A percentile compares a stretch with the other conserved stretches of the same genome.
These are phyloP conservation scores for Amaranthus palmeri DNA, from an alignment of 148 eudicot species.

Conservation along the genomic window DNA sequence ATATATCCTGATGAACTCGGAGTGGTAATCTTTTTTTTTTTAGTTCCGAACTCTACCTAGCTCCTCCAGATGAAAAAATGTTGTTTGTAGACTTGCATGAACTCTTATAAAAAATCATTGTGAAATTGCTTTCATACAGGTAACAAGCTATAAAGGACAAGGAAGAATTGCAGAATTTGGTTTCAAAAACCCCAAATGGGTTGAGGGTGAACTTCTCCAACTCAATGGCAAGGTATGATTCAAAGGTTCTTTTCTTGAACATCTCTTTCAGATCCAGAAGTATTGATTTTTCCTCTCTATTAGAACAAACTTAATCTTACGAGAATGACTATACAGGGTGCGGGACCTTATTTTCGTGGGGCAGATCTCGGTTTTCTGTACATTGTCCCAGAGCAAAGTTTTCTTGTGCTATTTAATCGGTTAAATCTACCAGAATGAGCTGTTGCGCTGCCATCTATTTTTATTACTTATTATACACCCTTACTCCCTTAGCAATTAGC, in stretches of 20 bases:
- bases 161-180: conserved; percentile 95
- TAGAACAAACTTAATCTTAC: background rate
- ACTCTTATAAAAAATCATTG: background rate
- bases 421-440: conserved; percentile 79
- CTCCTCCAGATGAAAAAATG: background rate
- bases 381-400: conserved; percentile 82
- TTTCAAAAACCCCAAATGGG: conserved; percentile 79
- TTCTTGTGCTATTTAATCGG: conserved; percentile 84
- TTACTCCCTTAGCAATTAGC: conserved; percentile 9
- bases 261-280: background rate
- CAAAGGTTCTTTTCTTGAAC: background rate
- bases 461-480: background rate
- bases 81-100: background rate
- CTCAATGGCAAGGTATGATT: conserved; percentile 83
- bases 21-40: conserved; percentile 49
- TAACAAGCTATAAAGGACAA: conserved; percentile 85
- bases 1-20: conserved; percentile 94
- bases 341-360: conserved; percentile 75
- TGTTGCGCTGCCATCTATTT: background rate
- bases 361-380: conserved; percentile 97
- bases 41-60: background rate
- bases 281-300: background rate
- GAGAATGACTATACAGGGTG: conserved; percentile 43
- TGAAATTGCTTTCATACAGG: conserved; percentile 34
- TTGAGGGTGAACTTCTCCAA: conserved; percentile 93